Evolutionary conservation across 2,329 filamentous ascomycete species (phyloP), one percentile per base, ranked within the genome.

Genomic region (Aspergillus viridinutans): DNA sequence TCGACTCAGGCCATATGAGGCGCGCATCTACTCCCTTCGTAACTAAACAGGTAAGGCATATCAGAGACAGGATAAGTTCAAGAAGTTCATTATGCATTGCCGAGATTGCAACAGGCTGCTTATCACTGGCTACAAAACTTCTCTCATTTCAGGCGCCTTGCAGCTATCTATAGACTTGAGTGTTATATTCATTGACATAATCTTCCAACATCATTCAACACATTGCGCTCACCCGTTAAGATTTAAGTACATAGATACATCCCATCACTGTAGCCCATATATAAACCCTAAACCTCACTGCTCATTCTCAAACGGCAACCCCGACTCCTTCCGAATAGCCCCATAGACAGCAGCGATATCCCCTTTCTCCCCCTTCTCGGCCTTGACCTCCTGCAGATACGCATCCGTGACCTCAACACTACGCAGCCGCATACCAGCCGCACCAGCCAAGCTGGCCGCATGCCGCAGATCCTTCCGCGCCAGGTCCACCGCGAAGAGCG

Each of bases 331-430:
- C 66, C 92, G 83, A 54, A 89, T 86, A 2, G 87, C 88, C 0
- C 92, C 92, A 75, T 96, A 96, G 40, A 96, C 88, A 10, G 84
- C 87, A 2, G 90, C 87, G 70, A 96, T 84, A 73, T 96, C 92
- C 0, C 90, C 91, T 63, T 81, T 85, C 48, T 82, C 80, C 0
- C 90, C 90, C 50, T 80, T 77, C 59, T 91, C 81, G 57, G 87
- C 83, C 72, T 90, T 87, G 2, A 96, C 86, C 56, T 78, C 76
- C 54, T 81, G 80, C 65, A 96, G 73, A 71, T 94, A 88, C 28
- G 75, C 78, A 73, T 92, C 87, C 1, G 81, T 87, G 3, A 87
- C 79, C 72, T 89, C 85, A 1, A 89, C 76, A 61, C 85, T 86
- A 58, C 78, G 81, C 73, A 96, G 73, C 57, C 79, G 81, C 47